phyloP scores from a whole-genome alignment of 2,329 filamentous ascomycete species.

The Paradendryphiella salina region DNA sequence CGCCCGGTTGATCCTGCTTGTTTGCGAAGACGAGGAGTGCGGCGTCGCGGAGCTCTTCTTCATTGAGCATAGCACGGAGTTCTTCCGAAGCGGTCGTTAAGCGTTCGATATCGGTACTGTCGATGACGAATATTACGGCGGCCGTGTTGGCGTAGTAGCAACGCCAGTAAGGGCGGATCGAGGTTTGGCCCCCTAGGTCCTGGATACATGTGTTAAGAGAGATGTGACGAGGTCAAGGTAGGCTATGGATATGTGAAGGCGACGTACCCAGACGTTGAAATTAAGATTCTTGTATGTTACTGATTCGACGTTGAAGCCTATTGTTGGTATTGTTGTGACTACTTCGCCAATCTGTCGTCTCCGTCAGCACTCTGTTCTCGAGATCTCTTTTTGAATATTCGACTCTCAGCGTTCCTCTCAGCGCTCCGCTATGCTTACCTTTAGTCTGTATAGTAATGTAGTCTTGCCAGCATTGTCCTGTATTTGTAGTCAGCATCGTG shows the following conservation, averaged over 20 bases:
- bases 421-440: slow-evolving; percentile 59
- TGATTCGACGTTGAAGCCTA: slow-evolving; percentile 98
- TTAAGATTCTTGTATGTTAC: slow-evolving; percentile 98
- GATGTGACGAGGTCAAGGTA: neutral
- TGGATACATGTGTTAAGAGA: slow-evolving; percentile 36
- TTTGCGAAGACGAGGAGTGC: slow-evolving; percentile 95
- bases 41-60: slow-evolving; percentile 93
- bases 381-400: too few relatives aligned
- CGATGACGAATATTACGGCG: slow-evolving; percentile 97
- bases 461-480: slow-evolving; percentile 99
- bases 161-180: slow-evolving; percentile 96
- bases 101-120: slow-evolving; percentile 95
- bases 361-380: neutral
- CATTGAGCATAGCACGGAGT: slow-evolving; percentile 90
- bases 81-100: slow-evolving; percentile 92
- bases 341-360: slow-evolving; percentile 84
- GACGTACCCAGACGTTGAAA: slow-evolving; percentile 93
- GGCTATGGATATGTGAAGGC: neutral
- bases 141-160: slow-evolving; percentile 99
- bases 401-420: neutral
- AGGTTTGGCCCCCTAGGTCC: slow-evolving; percentile 97
- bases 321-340: slow-evolving; percentile 97
- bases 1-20: slow-evolving; percentile 97
- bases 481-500: slow-evolving; percentile 33
- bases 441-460: slow-evolving; percentile 91